Percentiles rank a stretch among this genome's conserved stretches.
phyloP scores from a whole-genome alignment of 257 asterid species.

The Gentiana straminea region DNA sequence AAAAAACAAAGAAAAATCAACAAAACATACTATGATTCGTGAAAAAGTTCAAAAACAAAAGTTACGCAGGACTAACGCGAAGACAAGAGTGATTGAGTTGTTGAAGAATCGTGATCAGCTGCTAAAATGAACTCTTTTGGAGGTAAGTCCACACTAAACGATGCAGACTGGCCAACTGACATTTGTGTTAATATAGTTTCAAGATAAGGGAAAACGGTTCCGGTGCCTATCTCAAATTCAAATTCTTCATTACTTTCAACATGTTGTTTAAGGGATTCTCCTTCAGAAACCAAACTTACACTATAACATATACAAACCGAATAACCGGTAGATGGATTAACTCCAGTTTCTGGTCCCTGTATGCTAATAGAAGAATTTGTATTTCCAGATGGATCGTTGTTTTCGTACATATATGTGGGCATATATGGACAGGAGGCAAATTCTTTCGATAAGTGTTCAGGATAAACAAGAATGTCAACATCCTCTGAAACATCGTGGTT shows the following conservation, averaged over 20 bases:
- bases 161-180: slow-evolving; percentile 67
- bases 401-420: slow-evolving; percentile 23
- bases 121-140: slow-evolving; percentile 63
- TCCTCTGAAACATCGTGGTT: slow-evolving; percentile 34
- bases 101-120: slow-evolving; percentile 42
- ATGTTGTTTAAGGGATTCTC: slow-evolving; percentile 40
- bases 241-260: slow-evolving; percentile 80
- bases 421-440: slow-evolving; percentile 34
- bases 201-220: slow-evolving; percentile 52
- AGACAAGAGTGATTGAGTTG: slow-evolving; percentile 36
- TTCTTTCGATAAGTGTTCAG: slow-evolving; percentile 31
- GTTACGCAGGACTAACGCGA: slow-evolving; percentile 34
- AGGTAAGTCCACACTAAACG: slow-evolving; percentile 48
- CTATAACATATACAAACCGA: slow-evolving; percentile 53
- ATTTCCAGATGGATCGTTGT: slow-evolving; percentile 12
- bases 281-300: slow-evolving; percentile 40
- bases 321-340: slow-evolving; percentile 55
- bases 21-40: neutral
- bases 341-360: slow-evolving; percentile 40
- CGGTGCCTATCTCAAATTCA: slow-evolving; percentile 87
- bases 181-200: slow-evolving; percentile 68
- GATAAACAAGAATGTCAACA: slow-evolving; percentile 42
- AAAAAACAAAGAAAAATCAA: slow-evolving; percentile 1
- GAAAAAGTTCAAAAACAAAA: slow-evolving; percentile 6
- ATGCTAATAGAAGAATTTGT: slow-evolving; percentile 19